phyloP scores from a whole-genome alignment of 352 stramenopile genomes.

The Globisporangium lucens region DNA sequence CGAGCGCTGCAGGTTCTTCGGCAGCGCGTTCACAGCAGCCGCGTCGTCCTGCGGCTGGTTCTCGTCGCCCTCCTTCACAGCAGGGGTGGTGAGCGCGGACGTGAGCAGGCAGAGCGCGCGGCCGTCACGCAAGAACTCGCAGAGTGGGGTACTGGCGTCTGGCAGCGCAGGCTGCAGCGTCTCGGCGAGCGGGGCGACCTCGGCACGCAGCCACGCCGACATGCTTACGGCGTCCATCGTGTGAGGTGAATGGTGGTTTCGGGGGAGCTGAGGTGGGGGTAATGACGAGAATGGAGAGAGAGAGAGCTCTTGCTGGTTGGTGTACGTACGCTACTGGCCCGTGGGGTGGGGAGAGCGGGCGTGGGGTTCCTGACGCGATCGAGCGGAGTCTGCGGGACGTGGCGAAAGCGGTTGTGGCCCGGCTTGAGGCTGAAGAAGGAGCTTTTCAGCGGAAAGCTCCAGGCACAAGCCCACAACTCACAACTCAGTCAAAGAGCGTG shows the following conservation, averaged over 20 bases:
- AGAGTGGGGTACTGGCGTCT: slow-evolving; percentile 38
- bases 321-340: background rate
- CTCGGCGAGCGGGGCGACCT: slow-evolving; percentile 39
- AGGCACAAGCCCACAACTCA: background rate
- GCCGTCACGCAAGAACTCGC: slow-evolving; percentile 71
- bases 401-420: slow-evolving; percentile 12
- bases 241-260: background rate
- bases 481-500: background rate
- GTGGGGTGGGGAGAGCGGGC: background rate
- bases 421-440: background rate
- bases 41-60: slow-evolving; percentile 9
- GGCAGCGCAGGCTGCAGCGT: slow-evolving; percentile 26
- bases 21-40: slow-evolving; percentile 26
- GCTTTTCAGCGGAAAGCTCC: background rate
- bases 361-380: background rate
- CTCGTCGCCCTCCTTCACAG: slow-evolving; percentile 16
- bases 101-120: slow-evolving; percentile 71
- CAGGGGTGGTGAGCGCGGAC: slow-evolving; percentile 33
- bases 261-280: background rate
- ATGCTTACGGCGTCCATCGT: slow-evolving; percentile 9
- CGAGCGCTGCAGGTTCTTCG: slow-evolving; percentile 71
- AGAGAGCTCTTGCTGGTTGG: background rate
- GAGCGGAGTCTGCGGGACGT: background rate
- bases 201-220: slow-evolving; percentile 57
- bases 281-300: background rate